Evolutionary conservation across 2,329 filamentous ascomycete species (phyloP).

Genomic region (Nothophaeocryptopus gaeumannii): DNA sequence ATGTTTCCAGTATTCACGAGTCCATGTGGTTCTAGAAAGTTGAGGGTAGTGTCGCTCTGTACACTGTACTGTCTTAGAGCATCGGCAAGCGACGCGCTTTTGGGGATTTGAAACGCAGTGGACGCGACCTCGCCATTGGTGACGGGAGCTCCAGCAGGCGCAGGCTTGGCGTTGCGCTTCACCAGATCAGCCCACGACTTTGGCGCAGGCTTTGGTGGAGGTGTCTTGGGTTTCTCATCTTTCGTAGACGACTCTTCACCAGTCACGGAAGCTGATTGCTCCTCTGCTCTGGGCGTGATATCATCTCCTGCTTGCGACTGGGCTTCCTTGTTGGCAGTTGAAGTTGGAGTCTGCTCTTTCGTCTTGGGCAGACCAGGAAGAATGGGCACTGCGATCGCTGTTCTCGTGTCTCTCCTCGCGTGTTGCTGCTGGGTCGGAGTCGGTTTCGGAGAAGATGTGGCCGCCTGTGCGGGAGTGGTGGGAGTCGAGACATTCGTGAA

Average conservation of each 20-base stretch:
- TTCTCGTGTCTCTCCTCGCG: conserved; percentile 42
- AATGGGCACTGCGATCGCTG: conserved; percentile 52
- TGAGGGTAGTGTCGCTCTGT: conserved; percentile 61
- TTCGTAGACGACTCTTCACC: conserved; percentile 29
- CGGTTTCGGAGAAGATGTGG: conserved; percentile 32
- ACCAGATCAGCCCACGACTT: conserved; percentile 70
- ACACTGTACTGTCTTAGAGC: conserved; percentile 72
- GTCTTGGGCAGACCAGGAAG: conserved; percentile 49
- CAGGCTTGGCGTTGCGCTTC: conserved; percentile 47
- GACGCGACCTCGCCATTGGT: conserved; percentile 26
- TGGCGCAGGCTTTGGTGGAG: conserved; percentile 39
- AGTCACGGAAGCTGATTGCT: conserved; percentile 6
- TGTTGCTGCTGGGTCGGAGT: conserved; percentile 29
- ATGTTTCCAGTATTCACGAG: conserved; percentile 97
- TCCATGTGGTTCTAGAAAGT: conserved; percentile 87
- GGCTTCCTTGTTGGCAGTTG: conserved; percentile 34
- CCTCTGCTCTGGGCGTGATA: conserved; percentile 14
- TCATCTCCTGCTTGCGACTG: conserved; percentile 13
- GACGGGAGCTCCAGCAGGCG: conserved; percentile 32
- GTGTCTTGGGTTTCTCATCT: conserved; percentile 37
- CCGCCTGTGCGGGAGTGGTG: conserved; percentile 43
- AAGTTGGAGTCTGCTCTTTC: conserved; percentile 38
- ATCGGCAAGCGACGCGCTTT: conserved; percentile 63
- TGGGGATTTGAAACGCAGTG: conserved; percentile 40
- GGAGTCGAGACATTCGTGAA: conserved; percentile 47